These are phyloP conservation scores for Exophiala sp. DNA, from an alignment of 2,329 filamentous ascomycete species.

Conservation along the genomic window DNA sequence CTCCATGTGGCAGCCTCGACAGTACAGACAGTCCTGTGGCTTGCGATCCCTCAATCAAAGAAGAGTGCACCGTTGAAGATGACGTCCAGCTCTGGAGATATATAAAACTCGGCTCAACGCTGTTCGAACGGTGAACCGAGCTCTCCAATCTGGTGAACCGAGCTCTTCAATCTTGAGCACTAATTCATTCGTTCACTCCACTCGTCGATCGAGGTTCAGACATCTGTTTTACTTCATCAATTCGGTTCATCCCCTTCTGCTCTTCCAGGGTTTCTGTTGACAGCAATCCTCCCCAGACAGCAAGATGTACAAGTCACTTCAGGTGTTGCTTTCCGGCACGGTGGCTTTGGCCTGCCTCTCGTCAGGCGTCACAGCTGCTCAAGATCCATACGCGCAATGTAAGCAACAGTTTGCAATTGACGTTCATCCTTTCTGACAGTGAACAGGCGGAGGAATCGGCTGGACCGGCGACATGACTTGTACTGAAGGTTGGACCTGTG, in stretches of 20 bases:
- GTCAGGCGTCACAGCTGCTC: not conserved
- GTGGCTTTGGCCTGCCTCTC: constrained; percentile 14
- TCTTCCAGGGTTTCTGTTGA: not conserved
- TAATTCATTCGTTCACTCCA: constrained; percentile 15
- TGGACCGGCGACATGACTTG: constrained; percentile 37
- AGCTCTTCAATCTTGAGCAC: constrained; percentile 4
- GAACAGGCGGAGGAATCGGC: constrained; percentile 33
- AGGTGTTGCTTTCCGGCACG: constrained; percentile 8
- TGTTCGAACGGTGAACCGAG: not conserved
- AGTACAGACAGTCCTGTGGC: not conserved
- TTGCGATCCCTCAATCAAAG: too few species aligned
- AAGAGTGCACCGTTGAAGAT: too few species aligned
- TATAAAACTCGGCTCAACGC: not conserved
- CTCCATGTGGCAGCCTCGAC: not conserved
- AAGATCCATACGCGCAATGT: constrained; percentile 23
- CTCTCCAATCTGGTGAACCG: constrained; percentile 1
- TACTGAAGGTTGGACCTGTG: constrained; percentile 34
- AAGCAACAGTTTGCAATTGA: not conserved
- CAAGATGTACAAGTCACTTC: constrained; percentile 15
- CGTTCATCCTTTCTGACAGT: constrained; percentile 24
- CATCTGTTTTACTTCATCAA: constrained; percentile 15
- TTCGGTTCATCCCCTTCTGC: not conserved
- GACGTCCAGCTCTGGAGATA: not conserved
- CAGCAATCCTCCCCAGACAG: not conserved
- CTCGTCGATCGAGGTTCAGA: constrained; percentile 19